phyloP scores from a whole-genome alignment of 2,329 filamentous ascomycete species.

The Paramyrothecium roridum region DNA sequence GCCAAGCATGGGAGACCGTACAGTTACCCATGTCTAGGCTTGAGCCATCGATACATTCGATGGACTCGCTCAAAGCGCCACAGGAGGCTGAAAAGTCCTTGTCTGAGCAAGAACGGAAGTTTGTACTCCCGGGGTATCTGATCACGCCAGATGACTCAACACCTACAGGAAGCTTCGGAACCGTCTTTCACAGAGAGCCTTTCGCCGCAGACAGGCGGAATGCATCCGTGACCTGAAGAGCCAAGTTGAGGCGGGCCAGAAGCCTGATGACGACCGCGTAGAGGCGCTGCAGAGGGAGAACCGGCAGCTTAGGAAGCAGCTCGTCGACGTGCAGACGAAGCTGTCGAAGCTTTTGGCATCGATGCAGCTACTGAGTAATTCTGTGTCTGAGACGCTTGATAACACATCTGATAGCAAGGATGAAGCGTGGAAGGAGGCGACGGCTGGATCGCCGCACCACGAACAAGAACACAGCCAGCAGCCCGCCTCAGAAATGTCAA shows the following conservation, averaged over 20 bases:
- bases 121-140: neutral
- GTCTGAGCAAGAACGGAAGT: neutral
- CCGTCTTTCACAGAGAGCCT: slow-evolving; percentile 25
- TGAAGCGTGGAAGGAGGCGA: neutral
- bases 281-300: slow-evolving; percentile 21
- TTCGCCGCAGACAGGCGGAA: slow-evolving; percentile 25
- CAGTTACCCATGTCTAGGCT: neutral
- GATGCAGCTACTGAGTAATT: slow-evolving; percentile 18
- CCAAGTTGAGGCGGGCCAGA: slow-evolving; percentile 15
- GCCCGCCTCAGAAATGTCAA: neutral
- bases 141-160: neutral
- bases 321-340: slow-evolving; percentile 23
- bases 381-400: slow-evolving; percentile 20
- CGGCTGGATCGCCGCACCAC: neutral
- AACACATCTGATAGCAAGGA: neutral
- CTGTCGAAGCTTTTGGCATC: slow-evolving; percentile 18
- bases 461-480: neutral
- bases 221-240: slow-evolving; percentile 20
- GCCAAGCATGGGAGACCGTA: neutral
- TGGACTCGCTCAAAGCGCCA: neutral
- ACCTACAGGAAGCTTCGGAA: slow-evolving; percentile 24
- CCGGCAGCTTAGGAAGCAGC: slow-evolving; percentile 16
- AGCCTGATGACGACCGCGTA: slow-evolving; percentile 17
- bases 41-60: neutral
- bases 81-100: neutral